These are phyloP conservation scores for Saraca asoca DNA, from an alignment of 331 rosid genomes.

Conservation along the genomic window DNA sequence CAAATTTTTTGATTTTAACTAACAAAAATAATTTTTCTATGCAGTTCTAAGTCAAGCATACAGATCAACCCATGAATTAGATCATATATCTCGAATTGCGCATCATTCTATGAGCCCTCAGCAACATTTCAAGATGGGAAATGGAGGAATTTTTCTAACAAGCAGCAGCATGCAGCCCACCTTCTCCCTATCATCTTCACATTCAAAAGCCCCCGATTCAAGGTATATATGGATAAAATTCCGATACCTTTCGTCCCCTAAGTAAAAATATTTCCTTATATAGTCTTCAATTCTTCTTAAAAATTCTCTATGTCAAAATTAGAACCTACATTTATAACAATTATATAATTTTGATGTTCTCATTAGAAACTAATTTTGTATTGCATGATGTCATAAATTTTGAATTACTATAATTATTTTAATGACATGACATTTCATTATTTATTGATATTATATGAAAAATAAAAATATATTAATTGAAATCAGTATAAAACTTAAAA, in stretches of 20 bases:
- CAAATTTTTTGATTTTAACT: constrained; percentile 1
- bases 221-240: constrained; percentile 45
- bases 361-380: too few species aligned
- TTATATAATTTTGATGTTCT: too few species aligned
- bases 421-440: too few species aligned
- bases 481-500: too few species aligned
- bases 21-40: constrained; percentile 2
- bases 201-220: constrained; percentile 39
- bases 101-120: constrained; percentile 47
- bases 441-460: too few species aligned
- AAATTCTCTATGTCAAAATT: not conserved
- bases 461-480: too few species aligned
- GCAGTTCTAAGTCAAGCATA: constrained; percentile 55
- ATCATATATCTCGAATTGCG: constrained; percentile 38
- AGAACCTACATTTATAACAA: not conserved
- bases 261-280: not conserved
- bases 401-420: too few species aligned
- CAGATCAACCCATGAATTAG: constrained; percentile 41
- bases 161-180: constrained; percentile 34
- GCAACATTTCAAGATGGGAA: constrained; percentile 62
- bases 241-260: not conserved
- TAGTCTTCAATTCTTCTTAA: not conserved
- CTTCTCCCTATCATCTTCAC: constrained; percentile 30
- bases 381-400: too few species aligned
- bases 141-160: constrained; percentile 57